phyloP scores from a whole-genome alignment of 2,329 filamentous ascomycete genomes.

The Pseudogymnoascus sp. region DNA sequence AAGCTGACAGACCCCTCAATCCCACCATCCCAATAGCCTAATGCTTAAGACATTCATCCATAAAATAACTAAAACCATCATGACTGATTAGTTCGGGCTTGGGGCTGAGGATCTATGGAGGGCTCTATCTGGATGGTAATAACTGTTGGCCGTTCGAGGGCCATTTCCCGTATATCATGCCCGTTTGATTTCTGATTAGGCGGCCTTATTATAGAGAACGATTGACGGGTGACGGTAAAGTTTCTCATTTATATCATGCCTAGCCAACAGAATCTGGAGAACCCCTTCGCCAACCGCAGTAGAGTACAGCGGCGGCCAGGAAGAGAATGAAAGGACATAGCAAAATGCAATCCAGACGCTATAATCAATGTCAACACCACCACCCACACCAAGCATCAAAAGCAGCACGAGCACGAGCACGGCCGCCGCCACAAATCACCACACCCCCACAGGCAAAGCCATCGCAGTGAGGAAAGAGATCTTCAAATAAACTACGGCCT shows the following conservation, averaged over 20 bases:
- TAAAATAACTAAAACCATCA: too few species aligned
- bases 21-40: background rate
- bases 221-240: background rate
- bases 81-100: background rate
- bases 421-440: background rate
- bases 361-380: background rate
- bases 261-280: background rate
- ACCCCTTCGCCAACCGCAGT: background rate
- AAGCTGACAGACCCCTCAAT: background rate
- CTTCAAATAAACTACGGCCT: slow-evolving; percentile 30
- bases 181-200: background rate
- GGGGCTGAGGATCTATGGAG: background rate
- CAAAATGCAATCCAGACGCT: background rate
- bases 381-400: background rate
- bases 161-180: background rate
- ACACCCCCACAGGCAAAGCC: background rate
- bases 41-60: background rate
- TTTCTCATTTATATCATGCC: background rate
- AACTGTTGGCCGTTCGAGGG: background rate
- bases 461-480: slow-evolving; percentile 17
- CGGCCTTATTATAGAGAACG: too few species aligned
- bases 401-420: background rate
- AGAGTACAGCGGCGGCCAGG: background rate
- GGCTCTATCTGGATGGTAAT: too few species aligned
- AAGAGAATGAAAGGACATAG: background rate